Evolutionary conservation across 148 eudicot genomes (phyloP), one percentile per base, ranked within the genome.

Genomic region (Rhododendron henanense): DNA sequence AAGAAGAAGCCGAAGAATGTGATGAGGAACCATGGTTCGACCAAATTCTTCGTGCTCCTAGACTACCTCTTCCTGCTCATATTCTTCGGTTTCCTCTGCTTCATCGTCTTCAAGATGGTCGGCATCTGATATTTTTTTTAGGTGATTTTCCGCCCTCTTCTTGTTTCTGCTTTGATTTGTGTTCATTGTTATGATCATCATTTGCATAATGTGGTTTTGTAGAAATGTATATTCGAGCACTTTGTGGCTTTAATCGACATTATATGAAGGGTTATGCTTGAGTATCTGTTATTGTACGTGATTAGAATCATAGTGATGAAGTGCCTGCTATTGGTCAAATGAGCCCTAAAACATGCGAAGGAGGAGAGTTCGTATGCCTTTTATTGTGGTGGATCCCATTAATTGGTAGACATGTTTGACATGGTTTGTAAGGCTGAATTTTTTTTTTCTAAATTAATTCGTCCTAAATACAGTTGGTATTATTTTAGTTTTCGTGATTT

Each of bases 51-150:
- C 81, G 84, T 92, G 1, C 87, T 91, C 78, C 73, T 92, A 1
- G 96, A 94, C 86, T 94, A 94, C 85, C 81, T 92, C 55, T 94
- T 92, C 90, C 88, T 94, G 63, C 85, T 85, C 83, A 86, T 92
- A 25, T 94, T 94, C 93, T 87, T 92, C 79, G 69, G 63, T 13
- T 92, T 94, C 87, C 92, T 92, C 83, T 78, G 88, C 87, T 94
- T 89, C 89, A 87, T 94, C 59, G 87, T 94, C 81, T 79, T 79
- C 89, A 92, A 92, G 55, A 74, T 84, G 69, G 1, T 84, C 71
- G 86, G 86, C 67, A 10, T 75, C 55, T 84, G 71, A 84, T 45
- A 23, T 18, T 69, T 69, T 5, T 21, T 8, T 83, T 47, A 83
- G 79, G 85, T 83, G 79, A 71, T 69, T 28, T 7, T 18, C 79